phyloP scores from a whole-genome alignment of 2,329 filamentous ascomycete species.

The Aspergillus aculeatus region DNA sequence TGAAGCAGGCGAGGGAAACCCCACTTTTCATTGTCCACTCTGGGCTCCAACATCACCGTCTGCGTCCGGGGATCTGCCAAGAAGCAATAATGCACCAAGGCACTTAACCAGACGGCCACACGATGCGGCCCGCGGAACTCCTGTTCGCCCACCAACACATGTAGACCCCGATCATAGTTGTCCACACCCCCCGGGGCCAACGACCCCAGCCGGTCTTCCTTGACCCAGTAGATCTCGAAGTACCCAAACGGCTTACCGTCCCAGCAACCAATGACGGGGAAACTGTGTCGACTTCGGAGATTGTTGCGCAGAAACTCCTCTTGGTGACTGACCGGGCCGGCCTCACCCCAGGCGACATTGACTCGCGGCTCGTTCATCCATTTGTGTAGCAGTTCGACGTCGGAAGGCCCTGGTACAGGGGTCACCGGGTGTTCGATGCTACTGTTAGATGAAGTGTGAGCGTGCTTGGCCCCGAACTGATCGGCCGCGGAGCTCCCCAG shows the following conservation, averaged over 20 bases:
- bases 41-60: constrained; percentile 80
- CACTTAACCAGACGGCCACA: constrained; percentile 77
- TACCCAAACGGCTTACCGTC: constrained; percentile 94
- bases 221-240: constrained; percentile 98
- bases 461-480: constrained; percentile 37
- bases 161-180: constrained; percentile 85
- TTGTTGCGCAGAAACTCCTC: constrained; percentile 66
- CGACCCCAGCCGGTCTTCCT: constrained; percentile 77
- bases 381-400: constrained; percentile 69
- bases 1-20: constrained; percentile 29
- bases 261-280: constrained; percentile 91
- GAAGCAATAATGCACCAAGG: constrained; percentile 83
- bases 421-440: constrained; percentile 42
- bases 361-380: constrained; percentile 92
- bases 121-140: constrained; percentile 79
- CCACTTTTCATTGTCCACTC: constrained; percentile 87
- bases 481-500: constrained; percentile 53
- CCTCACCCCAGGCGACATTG: constrained; percentile 77
- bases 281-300: constrained; percentile 70
- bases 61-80: constrained; percentile 76
- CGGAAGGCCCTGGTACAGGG: constrained; percentile 47
- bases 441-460: constrained; percentile 35
- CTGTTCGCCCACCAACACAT: constrained; percentile 86
- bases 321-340: constrained; percentile 55
- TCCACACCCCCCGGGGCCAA: constrained; percentile 61